Evolutionary conservation across 805 yeast genomes (phyloP).

Genomic region (Saturnispora saitoi): DNA sequence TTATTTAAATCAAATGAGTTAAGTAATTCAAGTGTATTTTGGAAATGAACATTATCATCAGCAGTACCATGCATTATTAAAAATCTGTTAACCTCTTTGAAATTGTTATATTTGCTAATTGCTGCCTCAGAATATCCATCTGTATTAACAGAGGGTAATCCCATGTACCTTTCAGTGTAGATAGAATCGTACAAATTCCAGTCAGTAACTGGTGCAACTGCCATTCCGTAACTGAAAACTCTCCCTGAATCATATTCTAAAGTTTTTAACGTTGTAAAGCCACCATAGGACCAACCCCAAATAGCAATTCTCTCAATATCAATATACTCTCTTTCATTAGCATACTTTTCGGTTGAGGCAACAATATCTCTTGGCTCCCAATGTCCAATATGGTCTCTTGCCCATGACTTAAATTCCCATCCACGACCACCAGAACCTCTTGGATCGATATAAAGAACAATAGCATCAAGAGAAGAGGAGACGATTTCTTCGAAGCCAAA

Average conservation of each 20-base stretch:
- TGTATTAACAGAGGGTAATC: conserved; percentile 38
- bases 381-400: conserved; percentile 49
- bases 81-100: conserved; percentile 46
- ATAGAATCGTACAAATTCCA: conserved; percentile 72
- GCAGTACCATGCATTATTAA: conserved; percentile 75
- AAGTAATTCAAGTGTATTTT: conserved; percentile 53
- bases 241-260: conserved; percentile 56
- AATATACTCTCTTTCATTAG: conserved; percentile 37
- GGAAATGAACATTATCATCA: conserved; percentile 78
- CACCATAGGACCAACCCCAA: conserved; percentile 92
- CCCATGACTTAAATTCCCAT: conserved; percentile 55
- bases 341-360: conserved; percentile 41
- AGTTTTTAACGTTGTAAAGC: conserved; percentile 66
- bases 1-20: conserved; percentile 44
- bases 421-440: conserved; percentile 78
- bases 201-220: conserved; percentile 81
- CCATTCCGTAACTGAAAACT: conserved; percentile 64
- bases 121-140: conserved; percentile 43
- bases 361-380: conserved; percentile 72
- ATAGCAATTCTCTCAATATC: conserved; percentile 51
- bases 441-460: conserved; percentile 65
- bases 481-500: conserved; percentile 53
- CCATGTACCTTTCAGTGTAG: conserved; percentile 74
- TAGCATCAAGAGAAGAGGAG: conserved; percentile 47
- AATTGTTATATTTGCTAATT: conserved; percentile 33